Evolutionary conservation across 2,329 filamentous ascomycete genomes (phyloP).

Genomic region (Hirsutella rhossiliensis): DNA sequence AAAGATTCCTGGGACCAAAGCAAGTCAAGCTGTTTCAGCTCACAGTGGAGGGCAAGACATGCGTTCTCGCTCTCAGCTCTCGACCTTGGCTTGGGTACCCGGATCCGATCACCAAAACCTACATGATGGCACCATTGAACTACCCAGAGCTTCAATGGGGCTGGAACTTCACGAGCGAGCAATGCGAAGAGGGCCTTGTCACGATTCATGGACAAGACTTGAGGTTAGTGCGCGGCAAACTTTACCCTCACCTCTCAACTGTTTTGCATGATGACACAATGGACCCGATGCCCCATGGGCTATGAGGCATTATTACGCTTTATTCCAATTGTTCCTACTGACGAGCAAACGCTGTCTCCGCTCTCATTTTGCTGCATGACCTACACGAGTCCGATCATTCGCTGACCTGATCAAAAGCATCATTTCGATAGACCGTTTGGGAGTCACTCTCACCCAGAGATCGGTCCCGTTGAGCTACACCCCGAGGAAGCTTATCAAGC

Average conservation of each 20-base stretch:
- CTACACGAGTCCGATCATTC: not conserved
- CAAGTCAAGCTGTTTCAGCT: constrained; percentile 84
- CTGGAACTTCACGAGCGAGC: constrained; percentile 93
- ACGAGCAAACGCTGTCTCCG: constrained; percentile 29
- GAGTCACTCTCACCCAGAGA: constrained; percentile 76
- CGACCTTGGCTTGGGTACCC: constrained; percentile 95
- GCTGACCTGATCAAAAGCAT: constrained; percentile 42
- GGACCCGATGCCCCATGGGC: constrained; percentile 43
- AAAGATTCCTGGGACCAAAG: constrained; percentile 87
- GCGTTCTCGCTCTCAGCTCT: constrained; percentile 81
- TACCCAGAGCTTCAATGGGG: constrained; percentile 85
- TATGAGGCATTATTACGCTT: constrained; percentile 43
- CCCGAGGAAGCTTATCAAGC: constrained; percentile 73
- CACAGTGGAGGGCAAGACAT: constrained; percentile 72
- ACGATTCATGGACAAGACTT: constrained; percentile 83
- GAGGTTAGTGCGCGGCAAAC: constrained; percentile 43
- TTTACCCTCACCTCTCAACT: constrained; percentile 19
- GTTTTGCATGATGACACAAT: constrained; percentile 50
- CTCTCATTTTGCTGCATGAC: not conserved
- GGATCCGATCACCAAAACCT: constrained; percentile 73
- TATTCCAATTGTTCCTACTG: constrained; percentile 97
- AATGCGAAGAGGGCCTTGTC: constrained; percentile 88
- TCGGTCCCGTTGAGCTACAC: constrained; percentile 82
- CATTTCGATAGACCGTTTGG: constrained; percentile 79
- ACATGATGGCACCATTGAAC: constrained; percentile 84